These are phyloP conservation scores for Apophysomyces sp. DNA, from an alignment of 371 early-diverging fungal species.

Conservation along the genomic window DNA sequence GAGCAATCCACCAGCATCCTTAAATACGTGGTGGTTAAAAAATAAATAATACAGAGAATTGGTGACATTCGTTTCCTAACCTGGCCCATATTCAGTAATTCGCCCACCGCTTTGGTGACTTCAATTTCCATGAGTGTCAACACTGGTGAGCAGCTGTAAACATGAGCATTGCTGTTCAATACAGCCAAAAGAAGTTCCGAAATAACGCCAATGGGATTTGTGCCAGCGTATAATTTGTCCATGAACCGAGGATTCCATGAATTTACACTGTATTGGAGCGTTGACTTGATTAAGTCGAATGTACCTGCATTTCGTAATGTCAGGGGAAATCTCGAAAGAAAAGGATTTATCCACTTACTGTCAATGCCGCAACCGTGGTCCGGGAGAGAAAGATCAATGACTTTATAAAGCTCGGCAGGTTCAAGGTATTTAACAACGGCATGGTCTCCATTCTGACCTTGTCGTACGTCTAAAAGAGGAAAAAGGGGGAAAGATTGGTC, in stretches of 20 bases:
- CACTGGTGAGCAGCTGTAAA: slow-evolving; percentile 78
- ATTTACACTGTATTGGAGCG: slow-evolving; percentile 59
- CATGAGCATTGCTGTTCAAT: slow-evolving; percentile 83
- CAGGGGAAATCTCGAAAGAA: neutral
- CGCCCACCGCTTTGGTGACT: slow-evolving; percentile 57
- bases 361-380: slow-evolving; percentile 51
- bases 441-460: slow-evolving; percentile 38
- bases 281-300: slow-evolving; percentile 53
- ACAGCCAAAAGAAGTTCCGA: slow-evolving; percentile 74
- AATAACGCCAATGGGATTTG: slow-evolving; percentile 79
- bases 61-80: slow-evolving; percentile 23
- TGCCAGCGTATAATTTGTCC: slow-evolving; percentile 85
- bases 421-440: slow-evolving; percentile 47
- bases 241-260: slow-evolving; percentile 80
- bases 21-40: neutral
- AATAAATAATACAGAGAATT: neutral
- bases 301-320: slow-evolving; percentile 29
- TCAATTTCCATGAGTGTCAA: slow-evolving; percentile 74
- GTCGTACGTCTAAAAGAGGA: slow-evolving; percentile 35
- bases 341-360: slow-evolving; percentile 27
- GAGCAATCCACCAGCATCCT: slow-evolving; percentile 66
- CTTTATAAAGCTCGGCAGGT: slow-evolving; percentile 52
- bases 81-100: slow-evolving; percentile 58
- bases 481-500: neutral
- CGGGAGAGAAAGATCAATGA: slow-evolving; percentile 54